These are phyloP conservation scores for Mortierella sp. DNA, from an alignment of 371 early-diverging fungal species.

Conservation along the genomic window DNA sequence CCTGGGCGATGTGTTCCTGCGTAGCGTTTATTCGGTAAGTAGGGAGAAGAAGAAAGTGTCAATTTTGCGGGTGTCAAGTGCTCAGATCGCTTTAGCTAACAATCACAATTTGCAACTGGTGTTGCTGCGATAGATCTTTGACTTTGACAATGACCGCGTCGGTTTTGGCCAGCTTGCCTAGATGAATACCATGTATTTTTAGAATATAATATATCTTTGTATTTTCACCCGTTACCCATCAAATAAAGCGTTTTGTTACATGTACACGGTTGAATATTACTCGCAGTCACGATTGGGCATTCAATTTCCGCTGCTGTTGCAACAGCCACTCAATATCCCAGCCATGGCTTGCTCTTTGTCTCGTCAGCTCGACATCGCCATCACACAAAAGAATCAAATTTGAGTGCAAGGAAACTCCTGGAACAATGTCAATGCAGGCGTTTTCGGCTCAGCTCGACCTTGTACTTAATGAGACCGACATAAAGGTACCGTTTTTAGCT, in stretches of 20 bases:
- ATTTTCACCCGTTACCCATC: no score
- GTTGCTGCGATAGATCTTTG: conserved; percentile 63
- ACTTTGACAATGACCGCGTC: conserved; percentile 74
- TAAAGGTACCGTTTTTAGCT: conserved; percentile 26
- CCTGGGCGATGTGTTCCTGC: conserved; percentile 84
- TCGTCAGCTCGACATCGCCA: background rate
- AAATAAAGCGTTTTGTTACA: no score
- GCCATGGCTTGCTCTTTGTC: background rate
- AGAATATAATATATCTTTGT: background rate
- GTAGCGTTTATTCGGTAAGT: conserved; percentile 80
- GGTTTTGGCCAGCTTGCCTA: conserved; percentile 68
- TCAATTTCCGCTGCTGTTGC: no score
- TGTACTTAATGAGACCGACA: conserved; percentile 38
- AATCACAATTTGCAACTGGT: background rate
- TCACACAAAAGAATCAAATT: background rate
- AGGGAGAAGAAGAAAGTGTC: background rate
- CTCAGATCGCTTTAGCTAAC: background rate
- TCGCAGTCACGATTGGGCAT: background rate
- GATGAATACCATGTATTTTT: background rate
- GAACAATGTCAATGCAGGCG: conserved; percentile 35
- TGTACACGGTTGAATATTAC: no score
- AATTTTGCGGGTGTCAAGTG: background rate
- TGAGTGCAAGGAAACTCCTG: background rate
- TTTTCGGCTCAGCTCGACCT: conserved; percentile 42
- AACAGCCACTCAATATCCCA: background rate